phyloP scores from a whole-genome alignment of 805 yeast species.

The Teunomyces atbi region DNA sequence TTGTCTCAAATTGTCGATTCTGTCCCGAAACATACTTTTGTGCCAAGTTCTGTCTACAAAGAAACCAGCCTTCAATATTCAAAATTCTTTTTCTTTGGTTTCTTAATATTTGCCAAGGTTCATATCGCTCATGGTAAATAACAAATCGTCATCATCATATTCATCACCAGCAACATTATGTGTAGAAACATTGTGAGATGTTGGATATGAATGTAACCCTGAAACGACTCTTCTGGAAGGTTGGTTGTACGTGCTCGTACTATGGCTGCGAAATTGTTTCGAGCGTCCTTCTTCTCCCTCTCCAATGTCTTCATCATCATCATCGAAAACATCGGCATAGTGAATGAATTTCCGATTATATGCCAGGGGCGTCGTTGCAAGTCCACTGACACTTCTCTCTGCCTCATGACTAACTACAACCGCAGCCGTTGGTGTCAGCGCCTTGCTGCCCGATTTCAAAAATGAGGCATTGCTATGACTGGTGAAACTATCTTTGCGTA shows the following conservation, averaged over 20 bases:
- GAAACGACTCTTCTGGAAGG: not conserved
- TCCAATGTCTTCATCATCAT: constrained; percentile 44
- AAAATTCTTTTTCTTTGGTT: not conserved
- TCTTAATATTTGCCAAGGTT: constrained; percentile 34
- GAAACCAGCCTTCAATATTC: not conserved
- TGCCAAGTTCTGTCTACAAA: not conserved
- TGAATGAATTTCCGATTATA: constrained; percentile 21
- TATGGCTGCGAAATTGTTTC: not conserved
- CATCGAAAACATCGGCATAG: constrained; percentile 44
- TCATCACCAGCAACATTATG: constrained; percentile 11
- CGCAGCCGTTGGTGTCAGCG: constrained; percentile 21
- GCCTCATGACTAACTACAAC: constrained; percentile 19
- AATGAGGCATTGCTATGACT: constrained; percentile 15
- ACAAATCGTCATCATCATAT: constrained; percentile 57
- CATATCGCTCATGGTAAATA: constrained; percentile 77
- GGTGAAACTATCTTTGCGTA: constrained; percentile 1
- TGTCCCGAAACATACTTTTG: not conserved
- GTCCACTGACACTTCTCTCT: constrained; percentile 22
- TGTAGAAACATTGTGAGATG: not conserved
- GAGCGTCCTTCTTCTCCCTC: not conserved
- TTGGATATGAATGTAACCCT: constrained; percentile 4
- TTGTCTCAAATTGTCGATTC: not conserved
- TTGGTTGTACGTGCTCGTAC: not conserved
- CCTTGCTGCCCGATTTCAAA: constrained; percentile 15
- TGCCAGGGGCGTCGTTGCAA: constrained; percentile 37